Evolutionary conservation across 2,329 filamentous ascomycete species (phyloP).

Genomic region (Aspergillus quadricinctus): DNA sequence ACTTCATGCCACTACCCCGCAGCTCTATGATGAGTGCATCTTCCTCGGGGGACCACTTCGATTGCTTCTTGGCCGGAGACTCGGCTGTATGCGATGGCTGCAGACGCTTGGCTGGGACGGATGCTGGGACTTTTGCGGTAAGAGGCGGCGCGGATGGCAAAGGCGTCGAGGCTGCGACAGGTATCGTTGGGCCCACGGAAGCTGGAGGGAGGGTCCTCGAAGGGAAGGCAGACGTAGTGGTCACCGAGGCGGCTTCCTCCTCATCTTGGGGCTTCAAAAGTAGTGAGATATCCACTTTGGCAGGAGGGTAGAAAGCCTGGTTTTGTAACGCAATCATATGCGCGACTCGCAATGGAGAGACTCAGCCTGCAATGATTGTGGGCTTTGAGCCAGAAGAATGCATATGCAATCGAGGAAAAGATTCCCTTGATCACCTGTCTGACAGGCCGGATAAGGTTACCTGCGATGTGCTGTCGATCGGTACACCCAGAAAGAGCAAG

Average conservation of each 20-base stretch:
- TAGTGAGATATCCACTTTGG: slow-evolving; percentile 92
- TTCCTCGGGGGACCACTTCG: slow-evolving; percentile 93
- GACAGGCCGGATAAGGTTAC: background rate
- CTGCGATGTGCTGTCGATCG: background rate
- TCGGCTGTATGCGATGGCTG: slow-evolving; percentile 46
- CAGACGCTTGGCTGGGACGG: slow-evolving; percentile 38
- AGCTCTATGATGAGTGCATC: slow-evolving; percentile 92
- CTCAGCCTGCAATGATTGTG: slow-evolving; percentile 4
- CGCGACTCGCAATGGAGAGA: slow-evolving; percentile 26
- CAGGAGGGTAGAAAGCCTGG: slow-evolving; percentile 42
- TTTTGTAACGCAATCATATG: slow-evolving; percentile 43
- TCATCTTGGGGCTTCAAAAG: slow-evolving; percentile 64
- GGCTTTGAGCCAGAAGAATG: background rate
- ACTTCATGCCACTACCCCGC: slow-evolving; percentile 89
- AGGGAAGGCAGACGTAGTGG: slow-evolving; percentile 30
- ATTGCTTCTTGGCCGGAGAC: slow-evolving; percentile 85
- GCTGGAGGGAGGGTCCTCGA: slow-evolving; percentile 23
- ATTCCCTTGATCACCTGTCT: background rate
- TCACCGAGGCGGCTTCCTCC: slow-evolving; percentile 28
- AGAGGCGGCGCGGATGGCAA: slow-evolving; percentile 27
- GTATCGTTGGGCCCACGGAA: slow-evolving; percentile 26
- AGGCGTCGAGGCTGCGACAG: slow-evolving; percentile 20
- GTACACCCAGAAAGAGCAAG: background rate
- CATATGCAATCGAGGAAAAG: background rate
- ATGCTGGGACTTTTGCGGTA: slow-evolving; percentile 25